phyloP scores from a whole-genome alignment of 2,329 filamentous ascomycete genomes.

The Chalaropsis thielavioides region DNA sequence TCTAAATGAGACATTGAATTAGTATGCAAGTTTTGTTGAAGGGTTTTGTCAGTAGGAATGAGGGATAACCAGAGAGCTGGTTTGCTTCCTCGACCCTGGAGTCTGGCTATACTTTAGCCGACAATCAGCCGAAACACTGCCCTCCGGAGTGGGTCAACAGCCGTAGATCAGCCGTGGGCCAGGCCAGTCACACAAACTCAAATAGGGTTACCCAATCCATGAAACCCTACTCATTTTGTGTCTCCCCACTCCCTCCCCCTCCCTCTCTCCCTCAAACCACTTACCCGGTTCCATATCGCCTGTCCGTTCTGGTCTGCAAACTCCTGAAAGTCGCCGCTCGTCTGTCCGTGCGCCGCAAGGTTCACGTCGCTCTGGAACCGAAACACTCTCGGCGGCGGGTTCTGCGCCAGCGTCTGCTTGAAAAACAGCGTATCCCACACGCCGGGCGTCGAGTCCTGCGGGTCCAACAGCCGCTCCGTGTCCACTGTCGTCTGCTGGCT shows the following conservation, averaged over 20 bases:
- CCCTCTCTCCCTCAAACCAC: slow-evolving; percentile 11
- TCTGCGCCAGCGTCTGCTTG: slow-evolving; percentile 26
- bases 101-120: background rate
- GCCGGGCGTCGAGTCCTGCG: slow-evolving; percentile 38
- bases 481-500: slow-evolving; percentile 36
- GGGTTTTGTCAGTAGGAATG: background rate
- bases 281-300: slow-evolving; percentile 29
- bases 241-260: background rate
- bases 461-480: slow-evolving; percentile 27
- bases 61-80: slow-evolving; percentile 6
- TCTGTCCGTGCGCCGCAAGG: slow-evolving; percentile 27
- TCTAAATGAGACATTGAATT: slow-evolving; percentile 20
- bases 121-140: background rate
- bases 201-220: background rate
- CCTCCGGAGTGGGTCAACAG: too few species aligned
- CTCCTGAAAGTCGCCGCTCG: slow-evolving; percentile 26
- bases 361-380: slow-evolving; percentile 31
- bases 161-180: too few species aligned
- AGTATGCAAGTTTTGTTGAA: background rate
- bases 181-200: background rate
- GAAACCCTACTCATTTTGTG: background rate
- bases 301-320: slow-evolving; percentile 28
- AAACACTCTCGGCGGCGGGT: slow-evolving; percentile 27
- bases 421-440: slow-evolving; percentile 41
- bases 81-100: background rate